Evolutionary conservation across 371 early-diverging fungal species (phyloP), one percentile per base, ranked within the genome.

Genomic region (Mortierella sp.): DNA sequence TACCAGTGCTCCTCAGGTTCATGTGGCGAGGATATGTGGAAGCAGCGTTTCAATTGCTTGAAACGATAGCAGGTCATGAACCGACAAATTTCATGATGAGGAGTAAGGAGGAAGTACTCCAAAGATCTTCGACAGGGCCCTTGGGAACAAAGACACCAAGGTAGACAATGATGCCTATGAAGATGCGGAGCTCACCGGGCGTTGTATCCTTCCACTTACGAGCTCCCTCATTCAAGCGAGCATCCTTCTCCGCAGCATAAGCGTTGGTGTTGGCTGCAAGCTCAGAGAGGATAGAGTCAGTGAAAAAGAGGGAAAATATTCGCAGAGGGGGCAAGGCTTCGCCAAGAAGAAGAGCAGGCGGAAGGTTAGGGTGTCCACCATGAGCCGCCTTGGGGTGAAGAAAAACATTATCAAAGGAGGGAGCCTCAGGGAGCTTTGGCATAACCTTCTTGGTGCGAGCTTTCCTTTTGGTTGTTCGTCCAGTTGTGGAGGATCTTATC

Each of bases 261-360:
- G 49, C 24, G 23, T 69, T 69, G 39, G 70, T 69, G 31, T 69
- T 69, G 9, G 0, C 23, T 32, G 56, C 63, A 26, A 69, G 9
- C 23, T 56, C 27, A 2, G 23, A 12, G 23, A 56, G 46, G 5
- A 69, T 31, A 6, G 39, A 37, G 15, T 61, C 70, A 2, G 61
- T 27, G 39, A 61, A 62, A 47, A 57, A 67, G 34, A 67, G 60
- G 2, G 37, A 28, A 44, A 67, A 67, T 15, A 64, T 52, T 15
- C 24, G 44, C 32, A 46, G 15, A 41, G 54, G 49, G 5, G 49
- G 28, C 5, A 49, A 27, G 9, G 39, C 51, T 15, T 34, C 34
- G 37, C 21, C 37, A 21, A 51, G 51, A 19, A 32, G 51, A 51
- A 32, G 34, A 15, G 31, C 51, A 21, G 34, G 51, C 8, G 51